Conservation (phyloP, 73 alveolate genomes). For the Paramecium caudatum region DNA sequence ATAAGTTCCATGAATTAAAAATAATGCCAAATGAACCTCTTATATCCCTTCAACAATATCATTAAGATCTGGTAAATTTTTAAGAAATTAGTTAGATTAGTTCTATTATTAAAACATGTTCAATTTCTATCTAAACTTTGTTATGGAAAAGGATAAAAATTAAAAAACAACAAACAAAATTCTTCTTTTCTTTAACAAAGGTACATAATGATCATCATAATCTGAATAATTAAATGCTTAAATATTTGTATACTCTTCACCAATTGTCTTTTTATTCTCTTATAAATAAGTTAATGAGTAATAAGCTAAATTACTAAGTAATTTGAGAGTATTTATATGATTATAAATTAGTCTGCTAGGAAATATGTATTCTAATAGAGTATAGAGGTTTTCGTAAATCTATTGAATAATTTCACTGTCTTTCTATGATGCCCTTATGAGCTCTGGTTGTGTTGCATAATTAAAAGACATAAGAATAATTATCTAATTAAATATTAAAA, state of each 20-base stretch:
- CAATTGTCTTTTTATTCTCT: constrained; percentile 9
- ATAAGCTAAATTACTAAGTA: not conserved
- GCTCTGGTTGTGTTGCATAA: not conserved
- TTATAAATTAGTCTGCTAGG: not conserved
- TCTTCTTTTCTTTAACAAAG: not conserved
- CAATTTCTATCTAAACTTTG: too few relatives aligned
- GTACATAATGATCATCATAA: not conserved
- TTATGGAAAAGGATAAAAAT: too few relatives aligned
- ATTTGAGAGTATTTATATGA: not conserved
- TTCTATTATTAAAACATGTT: too few relatives aligned
- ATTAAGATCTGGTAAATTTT: constrained; percentile 63
- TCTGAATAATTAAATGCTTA: constrained; percentile 52
- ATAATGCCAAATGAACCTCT: constrained; percentile 61
- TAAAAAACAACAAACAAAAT: constrained; percentile 7
- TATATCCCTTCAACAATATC: constrained; percentile 24
- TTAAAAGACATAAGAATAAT: not conserved
- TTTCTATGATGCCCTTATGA: not conserved
- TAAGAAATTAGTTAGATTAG: not conserved
- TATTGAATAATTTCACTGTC: not conserved
- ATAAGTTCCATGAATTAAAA: constrained; percentile 62
- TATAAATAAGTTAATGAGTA: not conserved
- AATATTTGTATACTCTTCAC: not conserved
- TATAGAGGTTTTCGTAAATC: not conserved
- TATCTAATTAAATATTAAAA: constrained; percentile 24
- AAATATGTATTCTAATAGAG: not conserved